Conservation (phyloP, 495 filamentous ascomycete genomes). For the Aspergillus incahuasiensis region DNA sequence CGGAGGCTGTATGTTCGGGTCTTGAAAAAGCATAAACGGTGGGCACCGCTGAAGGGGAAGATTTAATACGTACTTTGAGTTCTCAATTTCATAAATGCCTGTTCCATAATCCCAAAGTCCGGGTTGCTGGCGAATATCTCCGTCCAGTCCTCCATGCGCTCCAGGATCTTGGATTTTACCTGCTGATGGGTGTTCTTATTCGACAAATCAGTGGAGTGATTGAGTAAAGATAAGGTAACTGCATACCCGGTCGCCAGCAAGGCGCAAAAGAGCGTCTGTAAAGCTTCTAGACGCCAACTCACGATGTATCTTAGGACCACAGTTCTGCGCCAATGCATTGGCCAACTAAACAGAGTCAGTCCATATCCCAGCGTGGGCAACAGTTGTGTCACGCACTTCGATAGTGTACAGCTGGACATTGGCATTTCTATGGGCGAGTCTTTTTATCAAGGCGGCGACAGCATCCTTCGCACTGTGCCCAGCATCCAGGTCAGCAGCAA, state of each 20-base stretch:
- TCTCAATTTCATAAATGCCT: slow-evolving; percentile 87
- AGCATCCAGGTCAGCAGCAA: slow-evolving; percentile 18
- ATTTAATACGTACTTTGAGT: slow-evolving; percentile 53
- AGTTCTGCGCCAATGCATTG: slow-evolving; percentile 94
- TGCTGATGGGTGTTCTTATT: slow-evolving; percentile 83
- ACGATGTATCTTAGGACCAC: slow-evolving; percentile 83
- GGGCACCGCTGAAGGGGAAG: not conserved
- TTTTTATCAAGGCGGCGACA: slow-evolving; percentile 90
- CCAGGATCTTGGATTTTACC: slow-evolving; percentile 94
- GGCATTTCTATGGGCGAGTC: slow-evolving; percentile 92
- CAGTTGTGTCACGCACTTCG: slow-evolving; percentile 56
- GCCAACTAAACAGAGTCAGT: slow-evolving; percentile 51
- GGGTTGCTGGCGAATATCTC: slow-evolving; percentile 89
- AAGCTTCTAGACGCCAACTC: slow-evolving; percentile 93
- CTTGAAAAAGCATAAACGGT: slow-evolving; percentile 34
- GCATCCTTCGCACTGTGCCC: slow-evolving; percentile 74
- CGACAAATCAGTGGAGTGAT: not conserved
- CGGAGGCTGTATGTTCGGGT: slow-evolving; percentile 87
- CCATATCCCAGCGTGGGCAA: not conserved
- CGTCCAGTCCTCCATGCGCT: slow-evolving; percentile 93
- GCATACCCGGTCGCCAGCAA: slow-evolving; percentile 75
- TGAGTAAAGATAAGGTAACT: not conserved
- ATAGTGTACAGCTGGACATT: slow-evolving; percentile 99
- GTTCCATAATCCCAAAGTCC: slow-evolving; percentile 96
- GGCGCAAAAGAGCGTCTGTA: slow-evolving; percentile 85